These are phyloP conservation scores for Caulochytrium protostelioides DNA, from an alignment of 371 early-diverging fungal genomes.

Conservation along the genomic window DNA sequence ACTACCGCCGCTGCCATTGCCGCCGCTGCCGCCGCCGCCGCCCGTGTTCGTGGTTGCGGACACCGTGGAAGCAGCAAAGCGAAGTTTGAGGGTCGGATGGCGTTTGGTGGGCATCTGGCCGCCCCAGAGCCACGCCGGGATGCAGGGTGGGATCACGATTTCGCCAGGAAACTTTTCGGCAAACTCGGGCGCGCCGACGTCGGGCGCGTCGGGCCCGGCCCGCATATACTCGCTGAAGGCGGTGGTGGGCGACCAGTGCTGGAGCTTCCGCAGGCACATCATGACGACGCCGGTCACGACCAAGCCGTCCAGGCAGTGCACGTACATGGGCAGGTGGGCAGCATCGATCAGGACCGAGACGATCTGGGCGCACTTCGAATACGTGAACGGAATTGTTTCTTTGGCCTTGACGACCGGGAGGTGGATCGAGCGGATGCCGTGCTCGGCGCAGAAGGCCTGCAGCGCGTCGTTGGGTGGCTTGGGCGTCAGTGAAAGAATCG, in stretches of 20 bases:
- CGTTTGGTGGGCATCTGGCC: conserved; percentile 33
- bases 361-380: conserved; percentile 47
- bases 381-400: conserved; percentile 65
- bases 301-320: conserved; percentile 81
- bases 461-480: conserved; percentile 39
- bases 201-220: conserved; percentile 40
- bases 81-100: conserved; percentile 35
- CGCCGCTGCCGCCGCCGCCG: no score
- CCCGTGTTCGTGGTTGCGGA: no score
- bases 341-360: conserved; percentile 58
- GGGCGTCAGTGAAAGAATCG: conserved; percentile 70
- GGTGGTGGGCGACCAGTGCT: conserved; percentile 58
- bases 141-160: conserved; percentile 37
- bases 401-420: conserved; percentile 63
- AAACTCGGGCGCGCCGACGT: conserved; percentile 59
- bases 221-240: conserved; percentile 9
- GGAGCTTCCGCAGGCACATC: conserved; percentile 66
- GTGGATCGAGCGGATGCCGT: conserved; percentile 44
- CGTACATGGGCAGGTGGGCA: conserved; percentile 39
- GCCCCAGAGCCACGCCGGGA: conserved; percentile 66
- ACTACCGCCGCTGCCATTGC: no score
- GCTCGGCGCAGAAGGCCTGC: conserved; percentile 35
- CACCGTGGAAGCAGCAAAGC: no score
- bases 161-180: conserved; percentile 58
- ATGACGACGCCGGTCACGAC: conserved; percentile 66